Base-by-base conservation (phyloP, 306 rosid genomes). In the Vigna angularis region DNA sequence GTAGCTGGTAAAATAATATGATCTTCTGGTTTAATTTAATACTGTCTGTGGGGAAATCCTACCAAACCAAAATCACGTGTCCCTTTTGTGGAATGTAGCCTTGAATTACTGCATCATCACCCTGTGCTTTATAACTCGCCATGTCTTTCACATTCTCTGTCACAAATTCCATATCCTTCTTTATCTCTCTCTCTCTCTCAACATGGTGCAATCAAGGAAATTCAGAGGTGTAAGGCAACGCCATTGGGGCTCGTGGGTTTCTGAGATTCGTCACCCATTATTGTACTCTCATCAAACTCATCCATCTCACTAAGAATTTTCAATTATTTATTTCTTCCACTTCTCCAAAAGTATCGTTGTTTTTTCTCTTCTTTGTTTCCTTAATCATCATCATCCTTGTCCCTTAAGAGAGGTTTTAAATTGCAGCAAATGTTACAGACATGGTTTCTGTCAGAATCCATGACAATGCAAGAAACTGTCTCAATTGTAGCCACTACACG, bases 221-320 rank as follows among this genome's bases (percentile, higher is more conserved):
- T 93, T 83, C 75, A 85, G 96, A 89, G 97, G 97, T 74, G 97
- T 90, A 79, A 81, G 97, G 84, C 92, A 91, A 82, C 94, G 97
- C 74, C 96, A 86, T 22, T 93, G 97, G 97, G 97, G 97, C 69
- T 93, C 97, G 3, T 93, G 97, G 94, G 97, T 93, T 44, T 86
- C 98, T 24, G 96, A 93, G 85, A 93, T 93, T 86, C 98, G 94
- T 32, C 94, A 93, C 36, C 98, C 98, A 6, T 75, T 91, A 77
- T 78, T 91, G 96, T 90, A 90, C 24, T 70, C n/a, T 79, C 83
- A n/a, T 55, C 81, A 5, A 78, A 80, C 66, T 74, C 69, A 42
- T 66, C 72, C 4, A 28, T 28, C 26, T 65, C 50, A 32, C 62
- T 47, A 42, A 17, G 10, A 4, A 36, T 17, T 48, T 52, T 55